Conservation (phyloP, 176 grass and related monocot genomes). For the Eleusine indica region DNA sequence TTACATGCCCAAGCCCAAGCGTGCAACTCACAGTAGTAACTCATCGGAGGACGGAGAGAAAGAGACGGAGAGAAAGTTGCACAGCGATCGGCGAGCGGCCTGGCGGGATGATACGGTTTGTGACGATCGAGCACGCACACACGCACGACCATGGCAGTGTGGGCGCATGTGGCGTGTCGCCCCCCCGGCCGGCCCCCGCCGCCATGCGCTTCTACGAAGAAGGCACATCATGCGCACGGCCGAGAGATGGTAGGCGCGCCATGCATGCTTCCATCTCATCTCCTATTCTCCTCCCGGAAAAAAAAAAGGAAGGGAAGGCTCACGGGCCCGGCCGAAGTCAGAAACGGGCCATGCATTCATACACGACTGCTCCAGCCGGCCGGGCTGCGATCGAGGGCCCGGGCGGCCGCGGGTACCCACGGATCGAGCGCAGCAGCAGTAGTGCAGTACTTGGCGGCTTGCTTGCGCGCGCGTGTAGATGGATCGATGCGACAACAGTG, state of each 20-base stretch:
- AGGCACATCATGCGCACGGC: neutral
- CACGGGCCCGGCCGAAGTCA: neutral
- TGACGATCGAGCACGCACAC: neutral
- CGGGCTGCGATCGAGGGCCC: too few relatives aligned
- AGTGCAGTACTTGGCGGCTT: too few relatives aligned
- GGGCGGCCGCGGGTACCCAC: too few relatives aligned
- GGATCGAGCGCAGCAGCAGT: too few relatives aligned
- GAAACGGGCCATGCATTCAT: too few relatives aligned
- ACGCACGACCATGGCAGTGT: neutral
- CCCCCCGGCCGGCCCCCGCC: neutral
- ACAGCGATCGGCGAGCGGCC: neutral
- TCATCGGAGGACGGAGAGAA: neutral
- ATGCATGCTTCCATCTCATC: too few relatives aligned
- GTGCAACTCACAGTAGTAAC: neutral
- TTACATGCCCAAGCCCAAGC: neutral
- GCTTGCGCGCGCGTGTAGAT: too few relatives aligned
- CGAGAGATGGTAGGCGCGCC: neutral
- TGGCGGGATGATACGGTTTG: neutral
- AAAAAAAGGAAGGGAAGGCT: neutral
- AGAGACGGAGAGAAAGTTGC: neutral
- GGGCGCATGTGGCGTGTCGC: slow-evolving; percentile 31
- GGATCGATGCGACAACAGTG: too few relatives aligned
- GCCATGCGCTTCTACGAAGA: neutral
- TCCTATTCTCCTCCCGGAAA: neutral
- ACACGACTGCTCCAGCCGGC: too few relatives aligned